A percentile compares a stretch with the other conserved stretches of the same genome.
These are phyloP conservation scores for Glutinoglossum americanum DNA, from an alignment of 495 filamentous ascomycete species.

Conservation along the genomic window DNA sequence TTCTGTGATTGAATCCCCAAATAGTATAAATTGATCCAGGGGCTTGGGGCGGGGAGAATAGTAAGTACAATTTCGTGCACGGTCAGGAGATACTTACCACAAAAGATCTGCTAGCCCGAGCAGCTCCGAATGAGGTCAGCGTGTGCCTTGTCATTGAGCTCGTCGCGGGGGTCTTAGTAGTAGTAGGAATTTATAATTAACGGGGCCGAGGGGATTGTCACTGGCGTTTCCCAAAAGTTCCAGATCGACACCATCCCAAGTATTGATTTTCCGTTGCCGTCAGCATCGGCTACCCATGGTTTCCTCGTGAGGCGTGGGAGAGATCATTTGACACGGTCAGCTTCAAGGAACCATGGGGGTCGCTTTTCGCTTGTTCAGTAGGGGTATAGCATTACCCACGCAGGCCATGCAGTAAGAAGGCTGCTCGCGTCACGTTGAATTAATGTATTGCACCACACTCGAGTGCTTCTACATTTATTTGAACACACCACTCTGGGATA, in stretches of 20 bases:
- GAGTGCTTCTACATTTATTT: not conserved
- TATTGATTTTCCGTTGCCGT: not conserved
- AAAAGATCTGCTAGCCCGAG: not conserved
- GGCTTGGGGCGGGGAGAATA: not conserved
- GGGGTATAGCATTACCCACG: too few relatives aligned
- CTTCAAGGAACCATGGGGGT: not conserved
- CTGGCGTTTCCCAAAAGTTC: too few relatives aligned
- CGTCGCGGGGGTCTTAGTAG: too few relatives aligned
- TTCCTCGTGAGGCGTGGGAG: not conserved
- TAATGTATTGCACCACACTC: too few relatives aligned
- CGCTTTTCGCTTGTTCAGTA: not conserved
- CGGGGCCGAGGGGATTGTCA: too few relatives aligned
- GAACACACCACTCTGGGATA: not conserved
- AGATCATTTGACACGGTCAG: not conserved
- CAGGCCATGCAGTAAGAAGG: too few relatives aligned
- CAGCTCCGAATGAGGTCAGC: not conserved
- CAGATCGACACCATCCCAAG: not conserved
- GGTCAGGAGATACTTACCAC: slow-evolving; percentile 2
- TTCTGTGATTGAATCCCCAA: slow-evolving; percentile 67
- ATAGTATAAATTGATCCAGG: slow-evolving; percentile 47
- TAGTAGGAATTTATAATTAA: too few relatives aligned
- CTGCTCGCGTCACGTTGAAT: too few relatives aligned
- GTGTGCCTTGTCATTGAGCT: not conserved
- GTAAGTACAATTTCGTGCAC: not conserved
- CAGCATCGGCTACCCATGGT: not conserved